Evolutionary conservation across 495 filamentous ascomycete species (phyloP).

Genomic region (Oidiodendron maius): DNA sequence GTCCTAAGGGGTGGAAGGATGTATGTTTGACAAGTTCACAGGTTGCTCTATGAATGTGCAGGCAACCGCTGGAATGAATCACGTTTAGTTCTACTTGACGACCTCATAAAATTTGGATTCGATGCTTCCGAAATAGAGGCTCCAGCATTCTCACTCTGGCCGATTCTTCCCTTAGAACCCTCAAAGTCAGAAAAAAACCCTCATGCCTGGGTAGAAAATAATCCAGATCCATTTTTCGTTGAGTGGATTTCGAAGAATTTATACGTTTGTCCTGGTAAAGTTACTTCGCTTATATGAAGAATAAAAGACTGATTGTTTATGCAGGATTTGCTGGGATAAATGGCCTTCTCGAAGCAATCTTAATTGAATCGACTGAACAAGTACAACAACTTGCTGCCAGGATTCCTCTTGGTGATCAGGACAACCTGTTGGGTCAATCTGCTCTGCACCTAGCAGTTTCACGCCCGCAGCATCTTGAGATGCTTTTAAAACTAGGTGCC

Average conservation of each 20-base stretch:
- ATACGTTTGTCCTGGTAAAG: slow-evolving; percentile 5
- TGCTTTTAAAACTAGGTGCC: slow-evolving; percentile 4
- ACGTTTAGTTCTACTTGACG: neutral
- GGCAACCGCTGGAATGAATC: neutral
- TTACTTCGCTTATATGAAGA: neutral
- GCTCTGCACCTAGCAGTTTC: slow-evolving; percentile 1
- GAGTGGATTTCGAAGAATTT: slow-evolving; percentile 4
- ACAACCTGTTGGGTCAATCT: neutral
- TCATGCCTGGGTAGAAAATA: neutral
- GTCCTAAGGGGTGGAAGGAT: neutral
- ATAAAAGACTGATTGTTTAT: neutral
- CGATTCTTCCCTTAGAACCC: neutral
- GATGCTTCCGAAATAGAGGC: neutral
- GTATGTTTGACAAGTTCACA: neutral
- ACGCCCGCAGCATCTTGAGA: slow-evolving; percentile 2
- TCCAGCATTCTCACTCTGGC: neutral
- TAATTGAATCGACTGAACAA: neutral
- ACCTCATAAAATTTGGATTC: neutral
- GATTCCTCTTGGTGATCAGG: neutral
- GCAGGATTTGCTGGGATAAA: neutral
- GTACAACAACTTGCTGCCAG: neutral
- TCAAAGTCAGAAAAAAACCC: too few relatives aligned
- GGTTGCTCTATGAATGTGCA: neutral
- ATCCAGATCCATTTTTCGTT: slow-evolving; percentile 5
- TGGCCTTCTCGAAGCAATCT: neutral